Percentiles rank a stretch among this genome's conserved stretches.
Conservation (phyloP, 768 basidiomycete genomes). For the Paxillus ammoniavirescens region DNA sequence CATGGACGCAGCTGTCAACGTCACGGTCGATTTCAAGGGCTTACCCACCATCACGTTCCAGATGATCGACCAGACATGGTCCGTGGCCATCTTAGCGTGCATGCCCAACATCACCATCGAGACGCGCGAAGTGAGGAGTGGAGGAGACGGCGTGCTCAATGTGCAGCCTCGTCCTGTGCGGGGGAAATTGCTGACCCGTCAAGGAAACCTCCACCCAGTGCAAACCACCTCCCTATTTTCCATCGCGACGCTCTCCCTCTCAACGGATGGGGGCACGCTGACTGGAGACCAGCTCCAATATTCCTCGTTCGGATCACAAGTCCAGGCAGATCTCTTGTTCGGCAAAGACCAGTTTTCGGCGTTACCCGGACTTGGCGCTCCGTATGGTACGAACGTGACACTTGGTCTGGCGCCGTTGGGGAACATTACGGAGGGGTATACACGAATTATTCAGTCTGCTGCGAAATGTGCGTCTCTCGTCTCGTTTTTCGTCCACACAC, state of each 20-base stretch:
- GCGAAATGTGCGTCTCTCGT: conserved; percentile 14
- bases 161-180: conserved; percentile 17
- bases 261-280: not conserved
- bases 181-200: conserved; percentile 5
- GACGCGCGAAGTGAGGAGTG: conserved; percentile 26
- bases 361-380: conserved; percentile 2
- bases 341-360: conserved; percentile 12
- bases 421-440: conserved; percentile 19
- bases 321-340: conserved; percentile 20
- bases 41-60: conserved; percentile 12
- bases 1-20: not conserved
- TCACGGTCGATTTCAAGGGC: conserved; percentile 13
- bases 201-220: conserved; percentile 23
- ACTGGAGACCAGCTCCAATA: not conserved
- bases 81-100: conserved; percentile 20
- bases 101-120: conserved; percentile 22
- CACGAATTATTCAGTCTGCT: conserved; percentile 17
- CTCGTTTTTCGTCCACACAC: no score
- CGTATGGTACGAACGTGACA: not conserved
- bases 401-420: conserved; percentile 7
- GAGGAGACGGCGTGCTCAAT: conserved; percentile 14
- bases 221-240: conserved; percentile 27
- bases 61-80: conserved; percentile 17
- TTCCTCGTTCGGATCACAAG: conserved; percentile 12
- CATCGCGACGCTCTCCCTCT: conserved; percentile 12